phyloP scores from a whole-genome alignment of 2,329 filamentous ascomycete species.

The Didymellaceae sp. region DNA sequence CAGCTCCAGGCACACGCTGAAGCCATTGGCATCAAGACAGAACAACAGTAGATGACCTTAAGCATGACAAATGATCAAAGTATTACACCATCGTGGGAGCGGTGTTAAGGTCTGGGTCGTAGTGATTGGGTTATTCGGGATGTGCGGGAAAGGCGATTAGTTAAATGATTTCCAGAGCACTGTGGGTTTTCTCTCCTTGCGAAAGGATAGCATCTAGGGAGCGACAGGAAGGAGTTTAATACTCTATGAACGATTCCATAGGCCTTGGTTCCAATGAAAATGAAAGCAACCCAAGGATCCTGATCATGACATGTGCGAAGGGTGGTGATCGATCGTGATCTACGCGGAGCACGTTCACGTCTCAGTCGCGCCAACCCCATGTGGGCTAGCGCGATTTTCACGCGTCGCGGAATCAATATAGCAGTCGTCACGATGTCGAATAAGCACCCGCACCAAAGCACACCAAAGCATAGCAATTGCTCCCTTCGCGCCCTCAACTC shows the following conservation, averaged over 20 bases:
- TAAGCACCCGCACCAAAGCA: conserved; percentile 32
- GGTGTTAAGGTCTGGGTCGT: too few species aligned
- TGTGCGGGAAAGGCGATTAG: too few species aligned
- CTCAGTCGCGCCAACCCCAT: conserved; percentile 23
- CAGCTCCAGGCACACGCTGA: conserved; percentile 4
- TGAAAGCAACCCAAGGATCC: background rate
- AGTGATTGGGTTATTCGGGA: too few species aligned
- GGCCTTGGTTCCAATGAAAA: background rate
- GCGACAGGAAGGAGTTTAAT: too few species aligned
- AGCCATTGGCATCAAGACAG: background rate
- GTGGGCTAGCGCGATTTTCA: conserved; percentile 24
- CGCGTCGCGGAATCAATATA: conserved; percentile 25
- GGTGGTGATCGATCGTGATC: conserved; percentile 16
- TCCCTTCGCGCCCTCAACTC: conserved; percentile 20
- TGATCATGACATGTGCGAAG: background rate
- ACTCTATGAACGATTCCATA: too few species aligned
- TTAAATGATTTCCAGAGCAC: too few species aligned
- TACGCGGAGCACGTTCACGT: conserved; percentile 29
- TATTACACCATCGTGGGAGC: too few species aligned
- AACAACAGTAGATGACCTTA: too few species aligned
- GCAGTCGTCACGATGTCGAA: conserved; percentile 22
- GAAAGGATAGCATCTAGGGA: too few species aligned
- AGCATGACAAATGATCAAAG: background rate
- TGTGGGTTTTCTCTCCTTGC: too few species aligned
- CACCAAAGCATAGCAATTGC: conserved; percentile 34